Evolutionary conservation across 257 asterid species (phyloP), one percentile per base, ranked within the genome.

Genomic region (Primulina tabacum): DNA sequence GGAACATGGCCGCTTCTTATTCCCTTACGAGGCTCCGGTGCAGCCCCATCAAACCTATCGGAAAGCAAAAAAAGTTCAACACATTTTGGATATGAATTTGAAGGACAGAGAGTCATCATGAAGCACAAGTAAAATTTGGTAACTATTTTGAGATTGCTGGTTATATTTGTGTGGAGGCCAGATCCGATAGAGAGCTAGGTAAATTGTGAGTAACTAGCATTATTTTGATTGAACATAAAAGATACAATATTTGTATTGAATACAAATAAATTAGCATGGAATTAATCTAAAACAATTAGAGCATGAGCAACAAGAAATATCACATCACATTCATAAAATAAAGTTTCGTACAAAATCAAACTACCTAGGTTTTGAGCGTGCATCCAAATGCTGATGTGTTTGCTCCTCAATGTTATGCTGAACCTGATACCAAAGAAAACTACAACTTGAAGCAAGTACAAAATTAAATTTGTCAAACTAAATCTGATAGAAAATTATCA

Each of bases 361-460:
- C 70, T 81, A 85, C 90, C 90, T 85, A 52, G 85, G 81, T 71
- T 85, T 83, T 28, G 90, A 83, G 72, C 90, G 88, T 68, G 90
- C 90, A 77, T 85, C 90, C 14, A 81, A 75, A 29, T 72, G 90
- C 83, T 83, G 88, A 73, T 85, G 77, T 2, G 86, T 81, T 74
- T 79, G 86, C 77, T 83, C 86, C 75, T 83, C 83, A 55, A 83
- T 76, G 76, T 85, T 83, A 71, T 79, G 75, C 75, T 71, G 71
- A 52, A 85, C 85, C 90, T 85, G 82, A 70, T 69, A 78, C 53
- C 14, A 69, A 50, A 32, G 59, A 5, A 60, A 65, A 68, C 30
- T 18, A 29, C 18, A 55, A 52, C 64, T 29, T 17, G 21, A 67
- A 24, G 17, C 6, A 32, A 30, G 68, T 21, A n/a, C 52, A 35